These are phyloP conservation scores for Fusarium tupiense DNA, from an alignment of 2,329 filamentous ascomycete species.

Conservation along the genomic window DNA sequence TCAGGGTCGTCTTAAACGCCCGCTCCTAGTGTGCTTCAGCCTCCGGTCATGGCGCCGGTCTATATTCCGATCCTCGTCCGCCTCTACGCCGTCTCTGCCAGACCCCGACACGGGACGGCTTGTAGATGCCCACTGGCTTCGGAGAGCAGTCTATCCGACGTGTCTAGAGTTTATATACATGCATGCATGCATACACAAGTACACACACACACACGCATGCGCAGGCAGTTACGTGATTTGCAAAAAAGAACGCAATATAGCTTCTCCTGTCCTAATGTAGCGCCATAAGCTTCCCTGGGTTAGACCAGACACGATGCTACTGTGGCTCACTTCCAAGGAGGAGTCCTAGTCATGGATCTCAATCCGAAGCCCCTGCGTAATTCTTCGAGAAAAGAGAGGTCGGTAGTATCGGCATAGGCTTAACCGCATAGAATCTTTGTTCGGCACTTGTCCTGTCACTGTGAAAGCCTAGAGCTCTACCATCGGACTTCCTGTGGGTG, in stretches of 20 bases:
- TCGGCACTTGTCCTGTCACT: conserved; percentile 28
- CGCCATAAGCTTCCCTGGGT: not conserved
- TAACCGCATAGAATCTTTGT: conserved; percentile 29
- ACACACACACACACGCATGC: too few relatives aligned
- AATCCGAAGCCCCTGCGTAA: conserved; percentile 17
- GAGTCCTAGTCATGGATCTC: conserved; percentile 6
- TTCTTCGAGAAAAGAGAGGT: conserved; percentile 17
- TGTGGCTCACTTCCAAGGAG: not conserved
- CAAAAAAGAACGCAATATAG: conserved; percentile 2
- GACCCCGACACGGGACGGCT: not conserved
- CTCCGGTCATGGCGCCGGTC: conserved; percentile 7
- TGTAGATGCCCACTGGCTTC: not conserved
- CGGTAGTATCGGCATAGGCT: conserved; percentile 27
- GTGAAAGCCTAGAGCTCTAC: not conserved
- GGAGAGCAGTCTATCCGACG: not conserved
- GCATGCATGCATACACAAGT: not conserved
- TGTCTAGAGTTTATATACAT: not conserved
- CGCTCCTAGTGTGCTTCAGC: not conserved
- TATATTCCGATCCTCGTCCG: conserved; percentile 12
- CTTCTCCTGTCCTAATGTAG: not conserved
- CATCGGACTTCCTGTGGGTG: not conserved
- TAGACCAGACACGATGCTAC: conserved; percentile 11
- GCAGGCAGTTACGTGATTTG: not conserved
- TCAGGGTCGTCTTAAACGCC: conserved; percentile 7
- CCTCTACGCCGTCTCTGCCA: conserved; percentile 14